These are phyloP conservation scores for Podaxis carcinomalis DNA, from an alignment of 768 basidiomycete species.

Conservation along the genomic window DNA sequence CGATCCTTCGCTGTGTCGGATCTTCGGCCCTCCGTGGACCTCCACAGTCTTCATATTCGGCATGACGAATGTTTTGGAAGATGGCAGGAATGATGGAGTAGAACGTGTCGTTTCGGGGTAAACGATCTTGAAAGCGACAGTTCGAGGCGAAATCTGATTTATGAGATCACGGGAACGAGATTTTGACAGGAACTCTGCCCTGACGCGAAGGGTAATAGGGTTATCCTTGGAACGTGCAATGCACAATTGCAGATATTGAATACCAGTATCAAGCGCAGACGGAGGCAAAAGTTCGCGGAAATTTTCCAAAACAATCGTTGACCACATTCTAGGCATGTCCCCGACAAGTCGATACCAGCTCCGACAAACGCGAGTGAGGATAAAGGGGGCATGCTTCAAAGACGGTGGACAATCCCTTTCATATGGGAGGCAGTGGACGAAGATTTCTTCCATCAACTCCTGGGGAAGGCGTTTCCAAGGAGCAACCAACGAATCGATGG, in stretches of 20 bases:
- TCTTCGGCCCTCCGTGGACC: neutral
- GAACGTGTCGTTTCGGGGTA: neutral
- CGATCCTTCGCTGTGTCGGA: neutral
- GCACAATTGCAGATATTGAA: neutral
- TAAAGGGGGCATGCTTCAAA: neutral
- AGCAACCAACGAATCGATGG: neutral
- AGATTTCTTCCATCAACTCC: neutral
- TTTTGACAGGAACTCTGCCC: neutral
- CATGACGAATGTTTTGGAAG: neutral
- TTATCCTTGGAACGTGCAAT: neutral
- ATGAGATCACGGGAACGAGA: neutral
- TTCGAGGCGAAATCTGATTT: neutral
- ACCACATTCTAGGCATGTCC: neutral
- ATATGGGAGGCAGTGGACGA: neutral
- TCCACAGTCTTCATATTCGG: neutral
- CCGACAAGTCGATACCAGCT: neutral
- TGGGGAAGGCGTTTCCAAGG: neutral
- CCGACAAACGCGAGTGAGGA: neutral
- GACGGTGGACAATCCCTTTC: neutral
- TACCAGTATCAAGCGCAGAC: neutral
- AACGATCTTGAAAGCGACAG: neutral
- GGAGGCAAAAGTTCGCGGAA: neutral
- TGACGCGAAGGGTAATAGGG: neutral
- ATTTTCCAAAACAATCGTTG: neutral
- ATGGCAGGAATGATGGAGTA: neutral